Percentiles rank a stretch among this genome's conserved stretches.
Conservation (phyloP, 75 land plant genomes). For the Picea glauca region DNA sequence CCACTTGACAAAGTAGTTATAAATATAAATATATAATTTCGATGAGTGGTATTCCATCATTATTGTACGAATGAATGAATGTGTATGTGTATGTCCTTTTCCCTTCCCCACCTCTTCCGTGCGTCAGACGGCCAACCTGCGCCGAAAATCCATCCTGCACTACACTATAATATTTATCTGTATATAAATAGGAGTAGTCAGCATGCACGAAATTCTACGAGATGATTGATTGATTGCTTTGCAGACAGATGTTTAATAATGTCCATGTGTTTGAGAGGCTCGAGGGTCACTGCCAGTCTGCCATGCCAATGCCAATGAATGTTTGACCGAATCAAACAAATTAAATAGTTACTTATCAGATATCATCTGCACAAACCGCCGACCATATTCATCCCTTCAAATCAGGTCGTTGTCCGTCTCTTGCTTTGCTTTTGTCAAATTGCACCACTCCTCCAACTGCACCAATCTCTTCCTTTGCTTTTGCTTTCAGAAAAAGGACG, state of each 20-base stretch:
- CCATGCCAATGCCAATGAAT: too few relatives aligned
- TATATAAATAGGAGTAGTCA: neutral
- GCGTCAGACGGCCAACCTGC: slow-evolving; percentile 1
- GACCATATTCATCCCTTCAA: too few relatives aligned
- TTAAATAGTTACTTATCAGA: neutral
- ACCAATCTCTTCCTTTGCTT: neutral
- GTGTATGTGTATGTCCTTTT: neutral
- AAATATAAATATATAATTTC: neutral
- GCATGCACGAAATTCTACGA: slow-evolving; percentile 7
- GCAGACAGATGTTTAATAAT: too few relatives aligned
- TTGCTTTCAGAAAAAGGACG: neutral
- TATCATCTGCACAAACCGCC: too few relatives aligned
- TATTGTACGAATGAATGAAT: slow-evolving; percentile 5
- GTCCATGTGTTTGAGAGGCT: neutral
- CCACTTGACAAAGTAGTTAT: neutral
- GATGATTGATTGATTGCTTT: neutral
- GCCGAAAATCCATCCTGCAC: slow-evolving; percentile 8
- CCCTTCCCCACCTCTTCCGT: slow-evolving; percentile 10
- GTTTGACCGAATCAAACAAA: neutral
- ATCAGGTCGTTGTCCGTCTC: neutral
- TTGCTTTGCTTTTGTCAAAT: neutral
- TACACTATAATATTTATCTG: neutral
- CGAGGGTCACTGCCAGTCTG: slow-evolving; percentile 4
- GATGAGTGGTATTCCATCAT: neutral
- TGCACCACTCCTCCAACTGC: neutral